Percentiles rank a stretch among this genome's conserved stretches.
phyloP scores from a whole-genome alignment of 371 early-diverging fungal genomes.

The Conidiobolus incongruus region DNA sequence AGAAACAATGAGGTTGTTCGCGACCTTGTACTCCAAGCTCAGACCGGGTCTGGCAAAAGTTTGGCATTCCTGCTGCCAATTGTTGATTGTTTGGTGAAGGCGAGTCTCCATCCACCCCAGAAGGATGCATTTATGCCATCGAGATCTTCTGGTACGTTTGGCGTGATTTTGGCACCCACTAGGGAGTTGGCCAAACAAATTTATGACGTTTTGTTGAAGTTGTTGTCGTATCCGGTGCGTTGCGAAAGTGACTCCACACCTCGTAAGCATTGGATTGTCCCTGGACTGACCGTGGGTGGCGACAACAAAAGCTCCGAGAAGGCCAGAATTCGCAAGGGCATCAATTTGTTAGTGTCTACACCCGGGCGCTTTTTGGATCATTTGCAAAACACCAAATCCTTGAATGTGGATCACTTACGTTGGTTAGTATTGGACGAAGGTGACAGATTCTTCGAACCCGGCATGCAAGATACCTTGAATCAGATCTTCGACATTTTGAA shows the following conservation, averaged over 20 bases:
- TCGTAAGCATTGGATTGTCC: conserved; percentile 78
- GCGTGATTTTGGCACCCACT: conserved; percentile 84
- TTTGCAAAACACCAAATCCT: conserved; percentile 63
- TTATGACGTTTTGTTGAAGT: conserved; percentile 34
- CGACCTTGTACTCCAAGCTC: conserved; percentile 82
- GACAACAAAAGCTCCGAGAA: conserved; percentile 84
- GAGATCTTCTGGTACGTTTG: conserved; percentile 40
- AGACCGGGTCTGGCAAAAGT: conserved; percentile 98
- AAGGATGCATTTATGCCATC: conserved; percentile 9
- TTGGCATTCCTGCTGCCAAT: conserved; percentile 85
- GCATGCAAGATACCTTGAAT: conserved; percentile 84
- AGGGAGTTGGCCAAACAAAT: conserved; percentile 98
- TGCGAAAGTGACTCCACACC: conserved; percentile 9
- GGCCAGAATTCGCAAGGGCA: conserved; percentile 76
- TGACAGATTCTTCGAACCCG: conserved; percentile 90
- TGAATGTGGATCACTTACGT: conserved; percentile 40
- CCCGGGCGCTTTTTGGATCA: conserved; percentile 97
- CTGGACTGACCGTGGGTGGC: conserved; percentile 80
- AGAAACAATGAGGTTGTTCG: conserved; percentile 17
- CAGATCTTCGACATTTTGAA: conserved; percentile 47
- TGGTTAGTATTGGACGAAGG: conserved; percentile 98
- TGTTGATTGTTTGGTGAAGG: conserved; percentile 17
- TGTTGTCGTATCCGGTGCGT: conserved; percentile 24
- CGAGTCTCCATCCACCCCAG: conserved; percentile 8
- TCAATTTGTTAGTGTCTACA: conserved; percentile 84